Percentiles rank a stretch among this genome's conserved stretches.
These are phyloP conservation scores for Lojkania enalia DNA, from an alignment of 2,329 filamentous ascomycete species.

Conservation along the genomic window DNA sequence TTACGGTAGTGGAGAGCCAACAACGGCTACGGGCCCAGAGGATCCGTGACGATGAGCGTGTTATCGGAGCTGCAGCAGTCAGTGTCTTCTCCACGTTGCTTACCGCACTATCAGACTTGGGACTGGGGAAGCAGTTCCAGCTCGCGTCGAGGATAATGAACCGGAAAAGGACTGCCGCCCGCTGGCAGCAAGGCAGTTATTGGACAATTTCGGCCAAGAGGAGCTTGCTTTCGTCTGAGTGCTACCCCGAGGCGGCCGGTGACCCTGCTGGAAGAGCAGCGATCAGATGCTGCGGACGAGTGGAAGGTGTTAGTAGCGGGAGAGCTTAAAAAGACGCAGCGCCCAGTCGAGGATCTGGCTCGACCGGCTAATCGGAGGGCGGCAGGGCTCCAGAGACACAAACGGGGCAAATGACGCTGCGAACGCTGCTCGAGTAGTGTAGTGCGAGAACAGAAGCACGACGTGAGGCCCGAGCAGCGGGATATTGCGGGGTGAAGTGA, in stretches of 20 bases:
- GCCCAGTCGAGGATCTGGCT: slow-evolving; percentile 22
- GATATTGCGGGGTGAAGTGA: background rate
- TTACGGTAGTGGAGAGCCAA: slow-evolving; percentile 24
- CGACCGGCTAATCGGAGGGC: slow-evolving; percentile 36
- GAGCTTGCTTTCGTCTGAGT: slow-evolving; percentile 30
- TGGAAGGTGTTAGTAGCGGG: slow-evolving; percentile 37
- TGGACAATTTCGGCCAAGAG: slow-evolving; percentile 42
- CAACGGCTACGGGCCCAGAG: slow-evolving; percentile 19
- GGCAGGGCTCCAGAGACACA: slow-evolving; percentile 8
- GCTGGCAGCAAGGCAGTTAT: slow-evolving; percentile 17
- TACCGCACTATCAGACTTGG: slow-evolving; percentile 24
- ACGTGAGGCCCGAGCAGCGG: slow-evolving; percentile 1
- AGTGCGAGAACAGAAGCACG: too few species aligned
- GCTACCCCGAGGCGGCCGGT: slow-evolving; percentile 36
- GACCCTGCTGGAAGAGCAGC: slow-evolving; percentile 29
- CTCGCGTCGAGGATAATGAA: slow-evolving; percentile 23
- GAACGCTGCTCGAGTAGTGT: slow-evolving; percentile 2
- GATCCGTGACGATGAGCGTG: slow-evolving; percentile 7
- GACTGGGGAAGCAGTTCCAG: slow-evolving; percentile 13
- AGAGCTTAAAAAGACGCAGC: slow-evolving; percentile 29
- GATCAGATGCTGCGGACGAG: slow-evolving; percentile 42
- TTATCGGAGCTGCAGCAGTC: slow-evolving; percentile 28
- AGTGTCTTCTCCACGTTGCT: slow-evolving; percentile 27
- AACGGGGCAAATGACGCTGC: background rate
- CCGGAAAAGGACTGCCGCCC: slow-evolving; percentile 36